Evolutionary conservation across 208 protist genomes (phyloP).

Genomic region (Leishmania lainsoni): DNA sequence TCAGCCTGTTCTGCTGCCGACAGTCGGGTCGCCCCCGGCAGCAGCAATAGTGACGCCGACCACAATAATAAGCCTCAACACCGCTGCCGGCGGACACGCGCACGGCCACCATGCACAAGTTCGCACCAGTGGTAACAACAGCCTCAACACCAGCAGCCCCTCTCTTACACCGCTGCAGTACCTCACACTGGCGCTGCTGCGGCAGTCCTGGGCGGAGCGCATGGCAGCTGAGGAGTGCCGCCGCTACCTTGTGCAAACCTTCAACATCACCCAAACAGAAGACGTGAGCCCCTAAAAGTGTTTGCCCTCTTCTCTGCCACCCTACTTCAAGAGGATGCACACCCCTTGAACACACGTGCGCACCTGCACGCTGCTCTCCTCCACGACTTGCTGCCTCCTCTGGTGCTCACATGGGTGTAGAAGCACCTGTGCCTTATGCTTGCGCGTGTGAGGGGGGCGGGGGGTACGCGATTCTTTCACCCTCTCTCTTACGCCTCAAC

Average conservation of each 20-base stretch:
- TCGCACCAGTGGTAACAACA: neutral
- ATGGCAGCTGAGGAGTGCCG: slow-evolving; percentile 73
- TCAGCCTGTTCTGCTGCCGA: slow-evolving; percentile 44
- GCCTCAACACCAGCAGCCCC: neutral
- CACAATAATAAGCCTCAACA: neutral
- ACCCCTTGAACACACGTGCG: neutral
- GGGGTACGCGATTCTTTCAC: neutral
- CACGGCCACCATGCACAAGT: neutral
- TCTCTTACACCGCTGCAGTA: slow-evolving; percentile 40
- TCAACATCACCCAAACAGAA: slow-evolving; percentile 42
- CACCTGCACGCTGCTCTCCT: neutral
- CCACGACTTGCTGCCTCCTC: neutral
- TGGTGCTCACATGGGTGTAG: neutral
- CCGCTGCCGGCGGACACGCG: neutral
- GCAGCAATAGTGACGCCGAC: neutral
- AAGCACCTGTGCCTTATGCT: neutral
- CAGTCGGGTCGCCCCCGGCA: slow-evolving; percentile 6
- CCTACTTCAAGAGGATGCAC: neutral
- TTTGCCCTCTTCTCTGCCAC: neutral
- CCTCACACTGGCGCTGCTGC: slow-evolving; percentile 53
- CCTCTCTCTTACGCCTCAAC: neutral
- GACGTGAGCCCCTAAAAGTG: neutral
- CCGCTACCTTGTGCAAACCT: slow-evolving; percentile 40
- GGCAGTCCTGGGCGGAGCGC: slow-evolving; percentile 37
- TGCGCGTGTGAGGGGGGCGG: neutral